A percentile compares a stretch with the other conserved stretches of the same genome.
phyloP scores from a whole-genome alignment of 202 grass and related monocot species.

The Zizania palustris region DNA sequence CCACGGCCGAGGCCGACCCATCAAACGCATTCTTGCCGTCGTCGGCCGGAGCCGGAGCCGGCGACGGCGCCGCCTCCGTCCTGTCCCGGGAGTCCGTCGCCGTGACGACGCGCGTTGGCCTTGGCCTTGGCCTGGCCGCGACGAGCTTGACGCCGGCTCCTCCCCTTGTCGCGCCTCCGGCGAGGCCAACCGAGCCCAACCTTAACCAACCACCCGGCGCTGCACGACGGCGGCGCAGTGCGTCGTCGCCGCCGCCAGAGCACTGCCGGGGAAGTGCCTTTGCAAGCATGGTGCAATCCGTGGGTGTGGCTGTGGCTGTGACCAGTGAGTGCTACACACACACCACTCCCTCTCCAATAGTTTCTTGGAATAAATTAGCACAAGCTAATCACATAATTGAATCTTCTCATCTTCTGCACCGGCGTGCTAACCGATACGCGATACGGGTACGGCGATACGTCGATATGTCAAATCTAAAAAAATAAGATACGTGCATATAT shows the following conservation, averaged over 20 bases:
- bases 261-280: background rate
- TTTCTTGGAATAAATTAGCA: too few relatives aligned
- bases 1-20: conserved; percentile 17
- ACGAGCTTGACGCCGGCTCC: conserved; percentile 14
- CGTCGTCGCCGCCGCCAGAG: background rate
- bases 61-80: too few relatives aligned
- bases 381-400: too few relatives aligned
- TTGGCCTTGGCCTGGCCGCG: background rate
- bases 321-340: conserved; percentile 2
- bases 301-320: background rate
- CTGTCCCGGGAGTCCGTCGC: conserved; percentile 22
- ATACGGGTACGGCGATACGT: too few relatives aligned
- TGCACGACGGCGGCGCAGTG: background rate
- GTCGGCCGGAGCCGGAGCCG: background rate
- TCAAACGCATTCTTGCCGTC: conserved; percentile 4
- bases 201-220: too few relatives aligned
- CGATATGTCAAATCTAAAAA: too few relatives aligned
- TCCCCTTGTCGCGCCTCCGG: background rate
- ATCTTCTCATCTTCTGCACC: too few relatives aligned
- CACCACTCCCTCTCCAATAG: background rate
- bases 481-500: too few relatives aligned
- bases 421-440: too few relatives aligned
- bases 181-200: background rate
- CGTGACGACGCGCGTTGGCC: background rate
- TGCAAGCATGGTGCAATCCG: conserved; percentile 30